phyloP scores from a whole-genome alignment of 208 protist genomes.

The Trichomonas gallinae region DNA sequence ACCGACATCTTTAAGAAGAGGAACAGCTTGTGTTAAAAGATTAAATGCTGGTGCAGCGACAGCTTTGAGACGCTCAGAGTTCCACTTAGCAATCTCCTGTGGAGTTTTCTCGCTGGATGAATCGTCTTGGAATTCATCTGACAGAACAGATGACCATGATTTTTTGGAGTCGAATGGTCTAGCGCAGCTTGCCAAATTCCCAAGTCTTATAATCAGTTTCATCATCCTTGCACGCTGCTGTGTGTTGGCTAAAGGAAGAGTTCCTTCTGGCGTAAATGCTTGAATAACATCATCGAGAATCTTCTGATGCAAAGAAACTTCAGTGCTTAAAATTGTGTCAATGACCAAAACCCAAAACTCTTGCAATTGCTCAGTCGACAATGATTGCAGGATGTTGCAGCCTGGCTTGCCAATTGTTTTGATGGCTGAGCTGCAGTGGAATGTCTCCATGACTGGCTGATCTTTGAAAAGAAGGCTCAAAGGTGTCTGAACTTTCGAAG shows the following conservation, averaged over 20 bases:
- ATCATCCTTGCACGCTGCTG: not conserved
- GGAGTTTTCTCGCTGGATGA: not conserved
- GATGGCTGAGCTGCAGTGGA: not conserved
- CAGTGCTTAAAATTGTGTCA: not conserved
- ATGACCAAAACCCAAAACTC: not conserved
- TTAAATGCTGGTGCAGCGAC: not conserved
- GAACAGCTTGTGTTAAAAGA: not conserved
- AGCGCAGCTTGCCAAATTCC: not conserved
- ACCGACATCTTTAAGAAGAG: not conserved
- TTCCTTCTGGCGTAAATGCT: not conserved
- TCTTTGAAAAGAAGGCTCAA: not conserved
- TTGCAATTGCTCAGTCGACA: not conserved
- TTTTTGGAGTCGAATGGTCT: not conserved
- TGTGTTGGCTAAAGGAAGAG: not conserved
- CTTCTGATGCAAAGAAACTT: not conserved
- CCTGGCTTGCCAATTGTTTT: not conserved
- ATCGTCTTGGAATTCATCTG: not conserved
- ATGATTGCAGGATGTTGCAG: not conserved
- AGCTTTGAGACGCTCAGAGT: not conserved
- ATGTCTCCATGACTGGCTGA: slow-evolving; percentile 4
- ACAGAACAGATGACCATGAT: not conserved
- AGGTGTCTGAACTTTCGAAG: not conserved
- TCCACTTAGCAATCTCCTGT: not conserved
- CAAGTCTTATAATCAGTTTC: not conserved
- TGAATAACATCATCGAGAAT: not conserved